These are phyloP conservation scores for Zoysia matrella DNA, from an alignment of 202 grass and related monocot genomes.

Conservation along the genomic window DNA sequence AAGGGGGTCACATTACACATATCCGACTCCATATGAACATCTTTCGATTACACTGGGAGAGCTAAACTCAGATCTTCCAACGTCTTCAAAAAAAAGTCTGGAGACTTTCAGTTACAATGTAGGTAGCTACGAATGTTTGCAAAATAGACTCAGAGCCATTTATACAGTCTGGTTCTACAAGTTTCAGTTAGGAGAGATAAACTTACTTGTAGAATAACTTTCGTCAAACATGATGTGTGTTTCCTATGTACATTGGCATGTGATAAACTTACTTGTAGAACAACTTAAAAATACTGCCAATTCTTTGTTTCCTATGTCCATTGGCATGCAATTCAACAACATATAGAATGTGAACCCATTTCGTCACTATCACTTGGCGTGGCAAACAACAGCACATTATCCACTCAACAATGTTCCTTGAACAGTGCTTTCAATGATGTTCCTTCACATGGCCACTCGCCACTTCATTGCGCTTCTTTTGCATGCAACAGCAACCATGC, in stretches of 20 bases:
- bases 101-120: not conserved
- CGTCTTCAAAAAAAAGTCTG: not conserved
- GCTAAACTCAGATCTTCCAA: no score
- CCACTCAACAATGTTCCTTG: slow-evolving; percentile 18
- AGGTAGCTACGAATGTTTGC: not conserved
- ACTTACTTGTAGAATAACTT: not conserved
- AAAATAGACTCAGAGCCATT: not conserved
- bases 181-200: not conserved
- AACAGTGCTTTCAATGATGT: slow-evolving; percentile 5
- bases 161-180: not conserved
- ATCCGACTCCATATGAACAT: no score
- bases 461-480: slow-evolving; percentile 11
- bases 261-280: no score
- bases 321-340: not conserved
- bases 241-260: no score
- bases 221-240: not conserved
- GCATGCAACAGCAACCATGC: not conserved
- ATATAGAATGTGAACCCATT: not conserved
- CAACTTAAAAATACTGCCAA: slow-evolving; percentile 11
- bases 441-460: not conserved
- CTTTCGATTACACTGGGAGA: no score
- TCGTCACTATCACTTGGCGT: not conserved
- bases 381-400: not conserved
- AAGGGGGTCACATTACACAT: no score
- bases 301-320: slow-evolving; percentile 14